Conservation (phyloP, 2,329 filamentous ascomycete genomes). For the Cladosporium austrohemisphaericum region DNA sequence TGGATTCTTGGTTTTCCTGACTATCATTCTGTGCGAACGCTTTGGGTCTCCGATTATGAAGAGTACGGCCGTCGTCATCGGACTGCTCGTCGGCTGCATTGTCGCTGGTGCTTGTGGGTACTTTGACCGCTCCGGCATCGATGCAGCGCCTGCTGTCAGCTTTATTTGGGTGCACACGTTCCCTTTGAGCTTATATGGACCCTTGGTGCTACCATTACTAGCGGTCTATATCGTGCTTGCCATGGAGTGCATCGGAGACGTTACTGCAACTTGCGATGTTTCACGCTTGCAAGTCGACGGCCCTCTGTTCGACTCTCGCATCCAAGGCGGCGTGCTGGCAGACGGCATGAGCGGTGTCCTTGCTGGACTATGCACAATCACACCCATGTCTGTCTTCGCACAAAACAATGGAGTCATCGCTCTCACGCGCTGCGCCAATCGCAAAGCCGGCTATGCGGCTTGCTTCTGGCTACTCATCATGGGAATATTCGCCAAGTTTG, state of each 20-base stretch:
- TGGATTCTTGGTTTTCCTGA: conserved; percentile 74
- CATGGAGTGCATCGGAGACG: conserved; percentile 61
- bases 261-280: conserved; percentile 78
- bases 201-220: conserved; percentile 68
- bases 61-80: conserved; percentile 70
- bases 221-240: conserved; percentile 63
- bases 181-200: conserved; percentile 66
- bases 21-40: conserved; percentile 75
- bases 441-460: conserved; percentile 73
- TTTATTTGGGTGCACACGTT: conserved; percentile 81
- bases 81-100: conserved; percentile 71
- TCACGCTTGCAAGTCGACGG: conserved; percentile 72
- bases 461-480: conserved; percentile 75
- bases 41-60: conserved; percentile 85
- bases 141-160: conserved; percentile 64
- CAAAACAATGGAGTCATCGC: conserved; percentile 85
- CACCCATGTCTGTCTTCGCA: conserved; percentile 75
- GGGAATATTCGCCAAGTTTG: conserved; percentile 80
- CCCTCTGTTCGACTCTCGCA: conserved; percentile 66
- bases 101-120: conserved; percentile 77
- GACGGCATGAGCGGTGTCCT: conserved; percentile 74
- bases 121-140: conserved; percentile 66
- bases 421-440: conserved; percentile 75
- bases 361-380: conserved; percentile 73
- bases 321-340: conserved; percentile 74